Base-by-base conservation (phyloP, 768 basidiomycete species). In the Termitomyces sp. region DNA sequence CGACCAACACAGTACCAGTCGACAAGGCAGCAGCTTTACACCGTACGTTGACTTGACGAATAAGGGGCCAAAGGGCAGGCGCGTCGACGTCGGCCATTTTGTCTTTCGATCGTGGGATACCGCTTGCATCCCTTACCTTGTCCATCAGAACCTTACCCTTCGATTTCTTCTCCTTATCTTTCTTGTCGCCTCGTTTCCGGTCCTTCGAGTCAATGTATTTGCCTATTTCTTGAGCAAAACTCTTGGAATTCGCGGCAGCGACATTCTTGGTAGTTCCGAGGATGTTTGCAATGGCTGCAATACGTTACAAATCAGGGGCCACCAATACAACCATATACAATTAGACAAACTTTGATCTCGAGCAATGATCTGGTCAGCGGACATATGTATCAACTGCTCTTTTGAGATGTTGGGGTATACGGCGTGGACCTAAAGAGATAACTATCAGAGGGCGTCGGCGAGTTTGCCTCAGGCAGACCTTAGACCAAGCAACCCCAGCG, bases 141-240 rank as follows among this genome's bases (percentile, higher is more conserved):
- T 72, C 70, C 73, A 72, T 72, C 2, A 67, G 61, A 32, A 64
- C 68, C 49, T 73, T 70, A 43, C 74, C 71, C 45, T 74, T 72
- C 7, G 70, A 55, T 58, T 76, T 72, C 23, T 72, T 68, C 60
- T 70, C 69, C 23, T 55, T 57, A 3, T 57, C 46, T 32, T 55
- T 54, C 51, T 74, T 75, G 56, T 79, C 76, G 59, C 79, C 75
- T 11, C 79, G 74, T 53, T 79, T 81, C 58, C 79, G 80, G 56
- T 86, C 81, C 63, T 84, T 85, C 1, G 82, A 84, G 62, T 85
- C 83, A 51, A 86, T 83, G 59, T 84, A 86, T 59, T 80, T 81
- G n/a, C 68, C 76, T 39, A 86, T 83, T 61, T 82, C 77, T 61
- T 76, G 72, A 0, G 73, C 73, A 56, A 86, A 86, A 1, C 64